Evolutionary conservation across 2,329 filamentous ascomycete genomes (phyloP).

Genomic region (Blastomyces parvus): DNA sequence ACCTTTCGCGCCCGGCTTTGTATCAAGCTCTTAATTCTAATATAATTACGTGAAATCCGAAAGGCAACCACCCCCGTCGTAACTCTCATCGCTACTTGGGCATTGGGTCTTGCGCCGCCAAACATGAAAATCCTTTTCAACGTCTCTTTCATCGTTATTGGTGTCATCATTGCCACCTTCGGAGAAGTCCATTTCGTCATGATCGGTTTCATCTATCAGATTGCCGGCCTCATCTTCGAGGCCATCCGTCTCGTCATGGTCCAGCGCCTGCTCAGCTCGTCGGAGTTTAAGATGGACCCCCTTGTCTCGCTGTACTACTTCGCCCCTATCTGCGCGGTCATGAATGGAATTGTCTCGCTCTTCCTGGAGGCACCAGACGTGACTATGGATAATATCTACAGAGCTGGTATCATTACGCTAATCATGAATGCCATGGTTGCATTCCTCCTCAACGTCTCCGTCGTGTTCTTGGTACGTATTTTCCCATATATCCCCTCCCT

Average conservation of each 20-base stretch:
- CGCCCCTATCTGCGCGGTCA: conserved; percentile 70
- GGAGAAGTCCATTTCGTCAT: conserved; percentile 85
- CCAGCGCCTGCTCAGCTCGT: conserved; percentile 65
- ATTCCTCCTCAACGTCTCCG: conserved; percentile 71
- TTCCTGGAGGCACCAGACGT: conserved; percentile 60
- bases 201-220: conserved; percentile 57
- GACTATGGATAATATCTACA: conserved; percentile 55
- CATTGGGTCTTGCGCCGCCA: conserved; percentile 70
- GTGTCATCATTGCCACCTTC: conserved; percentile 87
- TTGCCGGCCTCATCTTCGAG: conserved; percentile 69
- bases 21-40: background rate
- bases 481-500: background rate
- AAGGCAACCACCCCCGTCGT: conserved; percentile 91
- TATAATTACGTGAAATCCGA: conserved; percentile 1
- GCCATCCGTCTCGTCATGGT: conserved; percentile 77
- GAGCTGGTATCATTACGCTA: conserved; percentile 56
- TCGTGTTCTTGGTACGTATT: conserved; percentile 67
- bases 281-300: conserved; percentile 81
- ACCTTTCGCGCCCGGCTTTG: conserved; percentile 13
- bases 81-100: conserved; percentile 82
- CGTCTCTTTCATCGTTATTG: conserved; percentile 86
- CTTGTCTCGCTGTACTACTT: conserved; percentile 85
- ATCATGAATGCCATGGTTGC: conserved; percentile 67
- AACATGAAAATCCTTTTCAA: conserved; percentile 84
- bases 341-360: conserved; percentile 64